Conservation (phyloP, 257 asterid genomes). For the Solanum acaule region DNA sequence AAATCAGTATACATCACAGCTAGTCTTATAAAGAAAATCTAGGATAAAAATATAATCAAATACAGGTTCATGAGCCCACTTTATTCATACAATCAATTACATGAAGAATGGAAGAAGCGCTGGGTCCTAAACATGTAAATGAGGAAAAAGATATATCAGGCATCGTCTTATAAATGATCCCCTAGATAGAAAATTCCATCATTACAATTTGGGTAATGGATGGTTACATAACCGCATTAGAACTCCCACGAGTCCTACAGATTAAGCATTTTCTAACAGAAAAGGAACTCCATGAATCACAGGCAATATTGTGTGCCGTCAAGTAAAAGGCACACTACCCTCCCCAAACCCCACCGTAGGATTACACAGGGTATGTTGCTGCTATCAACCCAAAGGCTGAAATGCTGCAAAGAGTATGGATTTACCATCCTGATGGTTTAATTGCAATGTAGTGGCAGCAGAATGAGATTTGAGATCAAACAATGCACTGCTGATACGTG, state of each 20-base stretch:
- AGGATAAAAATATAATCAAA: not conserved
- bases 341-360: not conserved
- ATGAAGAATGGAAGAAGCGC: not conserved
- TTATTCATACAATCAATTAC: not conserved
- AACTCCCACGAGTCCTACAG: not conserved
- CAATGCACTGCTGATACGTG: conserved; percentile 62
- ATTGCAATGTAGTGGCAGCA: conserved; percentile 66
- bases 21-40: not conserved
- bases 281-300: not conserved
- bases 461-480: conserved; percentile 68
- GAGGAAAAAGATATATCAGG: not conserved
- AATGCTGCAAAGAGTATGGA: not conserved
- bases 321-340: not conserved
- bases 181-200: not conserved
- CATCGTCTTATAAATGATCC: not conserved
- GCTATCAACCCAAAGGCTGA: not conserved
- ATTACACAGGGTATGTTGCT: not conserved
- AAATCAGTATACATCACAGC: not conserved
- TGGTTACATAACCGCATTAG: not conserved
- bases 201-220: not conserved
- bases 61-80: not conserved
- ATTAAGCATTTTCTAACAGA: not conserved
- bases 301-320: not conserved
- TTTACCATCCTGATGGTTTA: conserved; percentile 35
- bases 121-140: not conserved